phyloP scores from a whole-genome alignment of 1,139 yeast genomes.

The Candida gigantensis region DNA sequence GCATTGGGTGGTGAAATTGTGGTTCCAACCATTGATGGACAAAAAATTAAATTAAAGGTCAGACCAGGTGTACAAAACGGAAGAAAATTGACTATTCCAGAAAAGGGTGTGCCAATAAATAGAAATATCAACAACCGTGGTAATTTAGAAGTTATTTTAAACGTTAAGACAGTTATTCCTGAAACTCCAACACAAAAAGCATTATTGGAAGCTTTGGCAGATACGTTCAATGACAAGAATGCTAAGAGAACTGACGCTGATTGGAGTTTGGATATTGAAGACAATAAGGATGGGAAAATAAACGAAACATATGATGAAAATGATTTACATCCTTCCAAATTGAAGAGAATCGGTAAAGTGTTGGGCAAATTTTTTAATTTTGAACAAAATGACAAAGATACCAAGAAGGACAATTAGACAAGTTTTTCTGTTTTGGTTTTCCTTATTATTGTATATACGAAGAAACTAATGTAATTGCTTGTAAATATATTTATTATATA shows the following conservation, averaged over 20 bases:
- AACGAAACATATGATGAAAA: slow-evolving; percentile 34
- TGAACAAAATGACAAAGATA: slow-evolving; percentile 22
- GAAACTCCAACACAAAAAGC: slow-evolving; percentile 86
- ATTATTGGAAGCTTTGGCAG: slow-evolving; percentile 93
- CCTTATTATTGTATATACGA: slow-evolving; percentile 2
- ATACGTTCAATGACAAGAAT: slow-evolving; percentile 73
- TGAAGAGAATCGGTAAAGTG: slow-evolving; percentile 63
- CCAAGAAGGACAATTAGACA: slow-evolving; percentile 6
- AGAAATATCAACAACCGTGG: slow-evolving; percentile 66
- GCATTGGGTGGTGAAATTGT: slow-evolving; percentile 90
- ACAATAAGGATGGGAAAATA: slow-evolving; percentile 19
- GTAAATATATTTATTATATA: slow-evolving; percentile 2
- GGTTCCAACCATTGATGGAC: slow-evolving; percentile 84
- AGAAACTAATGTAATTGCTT: neutral
- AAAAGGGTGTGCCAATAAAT: slow-evolving; percentile 81
- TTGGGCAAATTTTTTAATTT: slow-evolving; percentile 64
- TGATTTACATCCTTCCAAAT: slow-evolving; percentile 56
- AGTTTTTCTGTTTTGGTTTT: neutral
- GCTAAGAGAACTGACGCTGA: slow-evolving; percentile 73
- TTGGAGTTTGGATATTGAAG: slow-evolving; percentile 49
- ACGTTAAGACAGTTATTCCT: slow-evolving; percentile 73
- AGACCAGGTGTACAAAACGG: slow-evolving; percentile 86
- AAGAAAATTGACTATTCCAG: slow-evolving; percentile 72
- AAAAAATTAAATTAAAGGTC: slow-evolving; percentile 73
- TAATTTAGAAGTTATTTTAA: slow-evolving; percentile 73